Conservation (phyloP, 2,329 filamentous ascomycete genomes). For the Parastagonospora nodorum region DNA sequence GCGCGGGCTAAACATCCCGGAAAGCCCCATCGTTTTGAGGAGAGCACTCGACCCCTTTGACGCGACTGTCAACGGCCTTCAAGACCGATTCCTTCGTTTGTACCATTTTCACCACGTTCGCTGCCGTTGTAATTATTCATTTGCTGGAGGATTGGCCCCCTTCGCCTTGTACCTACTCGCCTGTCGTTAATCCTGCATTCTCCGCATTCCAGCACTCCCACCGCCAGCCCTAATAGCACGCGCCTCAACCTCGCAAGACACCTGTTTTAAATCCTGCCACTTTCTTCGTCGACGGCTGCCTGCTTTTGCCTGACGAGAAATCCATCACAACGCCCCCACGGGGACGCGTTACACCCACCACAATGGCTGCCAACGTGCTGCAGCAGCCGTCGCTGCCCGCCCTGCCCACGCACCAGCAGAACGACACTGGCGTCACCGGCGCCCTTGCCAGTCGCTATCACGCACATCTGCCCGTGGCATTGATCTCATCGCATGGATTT, state of each 20-base stretch:
- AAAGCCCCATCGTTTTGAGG: constrained; percentile 24
- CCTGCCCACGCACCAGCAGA: constrained; percentile 75
- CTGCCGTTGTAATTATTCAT: constrained; percentile 29
- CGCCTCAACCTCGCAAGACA: constrained; percentile 10
- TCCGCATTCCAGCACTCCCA: constrained; percentile 30
- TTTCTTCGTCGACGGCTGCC: constrained; percentile 6
- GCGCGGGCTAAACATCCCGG: constrained; percentile 20
- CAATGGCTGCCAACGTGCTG: constrained; percentile 63
- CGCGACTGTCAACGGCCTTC: constrained; percentile 23
- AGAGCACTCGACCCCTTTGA: constrained; percentile 26
- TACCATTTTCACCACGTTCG: constrained; percentile 33
- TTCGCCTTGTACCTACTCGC: constrained; percentile 8
- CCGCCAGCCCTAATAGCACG: constrained; percentile 10
- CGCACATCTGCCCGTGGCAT: constrained; percentile 83
- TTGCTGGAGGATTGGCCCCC: constrained; percentile 4
- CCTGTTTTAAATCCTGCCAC: constrained; percentile 9
- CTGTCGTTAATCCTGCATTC: constrained; percentile 19
- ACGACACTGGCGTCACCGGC: constrained; percentile 77
- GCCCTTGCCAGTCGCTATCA: constrained; percentile 91
- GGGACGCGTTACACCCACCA: constrained; percentile 47
- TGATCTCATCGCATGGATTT: constrained; percentile 87
- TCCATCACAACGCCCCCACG: constrained; percentile 42
- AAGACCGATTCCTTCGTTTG: constrained; percentile 37
- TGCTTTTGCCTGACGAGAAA: constrained; percentile 27
- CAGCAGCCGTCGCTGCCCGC: constrained; percentile 72